A percentile compares a stretch with the other conserved stretches of the same genome.
Evolutionary conservation across 768 basidiomycete species (phyloP).

Genomic region (Pisolithus marmoratus): DNA sequence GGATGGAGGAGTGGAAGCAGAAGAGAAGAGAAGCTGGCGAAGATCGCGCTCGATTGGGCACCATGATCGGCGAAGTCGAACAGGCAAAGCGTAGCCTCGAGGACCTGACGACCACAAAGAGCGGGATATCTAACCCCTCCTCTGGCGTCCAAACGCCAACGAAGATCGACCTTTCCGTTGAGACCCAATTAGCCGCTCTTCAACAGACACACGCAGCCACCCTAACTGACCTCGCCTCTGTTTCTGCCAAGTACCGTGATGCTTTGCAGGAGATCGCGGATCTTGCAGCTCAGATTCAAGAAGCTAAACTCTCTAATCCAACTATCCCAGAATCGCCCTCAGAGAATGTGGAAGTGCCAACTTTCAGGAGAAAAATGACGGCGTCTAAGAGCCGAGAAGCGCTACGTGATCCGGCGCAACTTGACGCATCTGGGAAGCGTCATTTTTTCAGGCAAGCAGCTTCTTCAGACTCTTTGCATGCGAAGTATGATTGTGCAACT

Average conservation of each 20-base stretch:
- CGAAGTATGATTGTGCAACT: constrained; percentile 48
- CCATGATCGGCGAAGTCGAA: constrained; percentile 64
- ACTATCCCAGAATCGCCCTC: constrained; percentile 35
- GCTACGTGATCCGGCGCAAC: constrained; percentile 35
- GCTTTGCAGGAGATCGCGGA: constrained; percentile 91
- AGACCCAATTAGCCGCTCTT: constrained; percentile 65
- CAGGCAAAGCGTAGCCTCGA: constrained; percentile 66
- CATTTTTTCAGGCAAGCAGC: constrained; percentile 87
- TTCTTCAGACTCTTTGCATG: constrained; percentile 83
- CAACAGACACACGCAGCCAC: constrained; percentile 80
- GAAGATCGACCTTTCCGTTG: constrained; percentile 36
- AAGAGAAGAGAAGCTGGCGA: constrained; percentile 64
- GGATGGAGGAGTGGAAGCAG: constrained; percentile 73
- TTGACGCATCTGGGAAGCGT: constrained; percentile 51
- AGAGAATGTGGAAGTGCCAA: constrained; percentile 40
- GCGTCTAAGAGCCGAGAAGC: constrained; percentile 45
- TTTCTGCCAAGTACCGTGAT: constrained; percentile 81
- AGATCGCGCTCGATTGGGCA: constrained; percentile 59
- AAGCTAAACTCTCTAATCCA: constrained; percentile 64
- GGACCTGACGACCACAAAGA: constrained; percentile 28
- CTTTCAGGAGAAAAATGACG: constrained; percentile 49
- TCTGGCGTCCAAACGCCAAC: constrained; percentile 26
- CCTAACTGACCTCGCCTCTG: constrained; percentile 68
- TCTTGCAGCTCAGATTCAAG: constrained; percentile 85
- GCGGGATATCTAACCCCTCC: constrained; percentile 26